Evolutionary conservation across 2,329 filamentous ascomycete species (phyloP).

Genomic region (Penicillium sp.): DNA sequence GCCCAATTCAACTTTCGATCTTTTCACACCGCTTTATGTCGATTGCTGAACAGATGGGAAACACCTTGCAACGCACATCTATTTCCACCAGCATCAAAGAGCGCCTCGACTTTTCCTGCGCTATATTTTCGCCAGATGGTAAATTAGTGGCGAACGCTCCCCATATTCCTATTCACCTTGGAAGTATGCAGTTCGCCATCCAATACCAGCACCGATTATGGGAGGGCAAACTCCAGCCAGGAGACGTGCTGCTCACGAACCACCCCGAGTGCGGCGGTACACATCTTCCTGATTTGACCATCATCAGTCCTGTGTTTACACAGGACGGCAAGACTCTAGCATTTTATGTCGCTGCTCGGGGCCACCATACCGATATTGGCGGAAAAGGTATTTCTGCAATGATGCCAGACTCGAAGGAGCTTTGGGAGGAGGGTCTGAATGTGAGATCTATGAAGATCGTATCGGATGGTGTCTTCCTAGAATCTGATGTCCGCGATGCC

Average conservation of each 20-base stretch:
- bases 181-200: constrained; percentile 85
- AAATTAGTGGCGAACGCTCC: constrained; percentile 68
- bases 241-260: constrained; percentile 82
- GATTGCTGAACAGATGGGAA: constrained; percentile 64
- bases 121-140: constrained; percentile 74
- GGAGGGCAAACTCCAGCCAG: constrained; percentile 75
- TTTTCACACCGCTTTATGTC: constrained; percentile 64
- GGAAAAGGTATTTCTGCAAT: constrained; percentile 81
- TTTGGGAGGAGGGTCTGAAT: constrained; percentile 51
- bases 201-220: constrained; percentile 79
- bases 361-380: constrained; percentile 83
- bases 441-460: constrained; percentile 60
- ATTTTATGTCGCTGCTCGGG: constrained; percentile 80
- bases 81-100: constrained; percentile 77
- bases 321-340: constrained; percentile 67
- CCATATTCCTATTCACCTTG: constrained; percentile 79
- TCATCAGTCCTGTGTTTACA: constrained; percentile 78
- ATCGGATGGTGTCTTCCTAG: constrained; percentile 76
- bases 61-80: constrained; percentile 60
- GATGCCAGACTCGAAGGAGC: constrained; percentile 63
- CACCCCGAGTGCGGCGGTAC: constrained; percentile 85
- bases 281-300: constrained; percentile 81
- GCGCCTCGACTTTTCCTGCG: constrained; percentile 83
- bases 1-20: constrained; percentile 55
- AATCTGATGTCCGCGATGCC: constrained; percentile 72